phyloP scores from a whole-genome alignment of 2,329 filamentous ascomycete species.

The Intubia oerlemansii region DNA sequence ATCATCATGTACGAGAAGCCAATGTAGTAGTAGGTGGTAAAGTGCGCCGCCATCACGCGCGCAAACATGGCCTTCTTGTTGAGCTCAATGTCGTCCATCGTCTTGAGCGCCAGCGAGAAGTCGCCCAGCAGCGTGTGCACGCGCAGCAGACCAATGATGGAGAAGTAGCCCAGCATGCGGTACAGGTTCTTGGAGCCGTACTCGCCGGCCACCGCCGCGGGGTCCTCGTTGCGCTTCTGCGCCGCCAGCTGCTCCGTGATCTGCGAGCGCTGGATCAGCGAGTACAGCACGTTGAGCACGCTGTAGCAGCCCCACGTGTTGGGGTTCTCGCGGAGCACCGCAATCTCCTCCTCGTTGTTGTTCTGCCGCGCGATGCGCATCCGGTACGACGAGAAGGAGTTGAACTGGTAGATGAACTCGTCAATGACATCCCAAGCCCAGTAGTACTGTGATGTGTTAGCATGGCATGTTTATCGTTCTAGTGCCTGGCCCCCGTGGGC shows the following conservation, averaged over 20 bases:
- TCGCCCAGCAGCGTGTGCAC: constrained; percentile 94
- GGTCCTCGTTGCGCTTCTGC: constrained; percentile 85
- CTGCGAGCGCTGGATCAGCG: constrained; percentile 91
- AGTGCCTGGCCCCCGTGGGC: too few species aligned
- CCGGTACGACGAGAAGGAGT: constrained; percentile 95
- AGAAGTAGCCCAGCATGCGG: constrained; percentile 98
- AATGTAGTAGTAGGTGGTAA: constrained; percentile 99
- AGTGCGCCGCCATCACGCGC: constrained; percentile 97
- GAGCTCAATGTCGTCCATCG: constrained; percentile 95
- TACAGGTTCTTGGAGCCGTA: constrained; percentile 90
- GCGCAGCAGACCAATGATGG: constrained; percentile 87
- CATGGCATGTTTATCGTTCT: too few species aligned
- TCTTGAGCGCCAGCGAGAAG: constrained; percentile 96
- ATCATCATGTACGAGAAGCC: constrained; percentile 99
- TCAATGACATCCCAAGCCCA: constrained; percentile 99
- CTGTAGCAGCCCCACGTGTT: constrained; percentile 99
- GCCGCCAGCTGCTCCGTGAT: constrained; percentile 94
- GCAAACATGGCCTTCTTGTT: constrained; percentile 99
- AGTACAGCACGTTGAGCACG: constrained; percentile 97
- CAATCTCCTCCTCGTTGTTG: constrained; percentile 79
- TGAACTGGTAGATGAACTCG: constrained; percentile 99
- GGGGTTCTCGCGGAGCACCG: constrained; percentile 82
- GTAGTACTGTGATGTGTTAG: constrained; percentile 48
- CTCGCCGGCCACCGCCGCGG: constrained; percentile 70
- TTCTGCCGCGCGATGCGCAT: constrained; percentile 69